Conservation (phyloP, 208 protist genomes). For the Porcisia deanei region DNA sequence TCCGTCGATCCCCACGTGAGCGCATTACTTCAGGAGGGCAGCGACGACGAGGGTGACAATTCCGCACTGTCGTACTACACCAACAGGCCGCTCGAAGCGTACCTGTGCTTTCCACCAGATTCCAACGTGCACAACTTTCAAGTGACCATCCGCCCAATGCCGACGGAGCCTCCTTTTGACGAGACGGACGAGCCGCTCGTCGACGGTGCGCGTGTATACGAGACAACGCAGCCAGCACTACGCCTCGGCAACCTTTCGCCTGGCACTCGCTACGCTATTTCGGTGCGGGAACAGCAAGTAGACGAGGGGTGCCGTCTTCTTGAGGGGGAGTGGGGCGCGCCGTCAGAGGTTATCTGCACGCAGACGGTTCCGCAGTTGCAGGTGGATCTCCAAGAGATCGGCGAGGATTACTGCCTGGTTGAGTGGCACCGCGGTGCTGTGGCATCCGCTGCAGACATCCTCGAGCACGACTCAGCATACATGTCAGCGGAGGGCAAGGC, state of each 20-base stretch:
- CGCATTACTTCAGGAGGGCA: conserved; percentile 5
- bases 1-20: conserved; percentile 10
- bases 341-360: conserved; percentile 52
- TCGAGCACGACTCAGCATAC: neutral
- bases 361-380: conserved; percentile 78
- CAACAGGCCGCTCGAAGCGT: conserved; percentile 17
- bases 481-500: neutral
- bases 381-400: conserved; percentile 83
- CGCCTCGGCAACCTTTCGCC: conserved; percentile 81
- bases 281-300: conserved; percentile 84
- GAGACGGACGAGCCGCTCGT: conserved; percentile 82
- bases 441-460: neutral
- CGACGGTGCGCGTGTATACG: conserved; percentile 84
- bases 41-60: conserved; percentile 23
- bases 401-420: conserved; percentile 89
- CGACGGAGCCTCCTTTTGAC: conserved; percentile 68
- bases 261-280: conserved; percentile 80
- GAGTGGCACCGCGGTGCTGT: conserved; percentile 66
- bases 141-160: conserved; percentile 75
- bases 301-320: conserved; percentile 57
- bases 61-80: conserved; percentile 7
- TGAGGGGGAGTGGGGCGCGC: conserved; percentile 57
- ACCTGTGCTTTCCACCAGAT: conserved; percentile 71
- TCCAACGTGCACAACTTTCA: conserved; percentile 90
- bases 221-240: conserved; percentile 87